Base-by-base conservation (phyloP, 2,329 filamentous ascomycete genomes). In the Xylaria sp. region DNA sequence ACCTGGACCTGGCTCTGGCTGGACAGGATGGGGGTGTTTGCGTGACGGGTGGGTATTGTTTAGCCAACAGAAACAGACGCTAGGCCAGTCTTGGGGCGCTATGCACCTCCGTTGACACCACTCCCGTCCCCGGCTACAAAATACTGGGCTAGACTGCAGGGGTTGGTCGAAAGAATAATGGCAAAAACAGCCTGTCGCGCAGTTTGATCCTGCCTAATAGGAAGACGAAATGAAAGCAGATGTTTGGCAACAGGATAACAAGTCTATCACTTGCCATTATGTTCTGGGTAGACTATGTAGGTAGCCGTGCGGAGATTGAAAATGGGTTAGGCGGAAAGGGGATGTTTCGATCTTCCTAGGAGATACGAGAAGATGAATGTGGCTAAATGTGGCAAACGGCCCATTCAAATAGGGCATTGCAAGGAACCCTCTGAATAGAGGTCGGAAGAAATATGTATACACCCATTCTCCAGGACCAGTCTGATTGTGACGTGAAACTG, bases 21-120 rank as follows among this genome's bases (percentile, higher is more conserved):
- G 59, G 65, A 53, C 51, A 23, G 51, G 57, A 63, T 62, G 59
- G 47, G 53, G 40, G 16, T 51, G 54, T 60, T 60, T 68, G 67
- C 47, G 67, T 58, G 55, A 67, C 54, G 25, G 60, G 60, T 63
- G 63, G 61, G 63, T 51, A 58, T 48, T 48, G 27, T 51, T 60
- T 60, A 58, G 66, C 51, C 55, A 51, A 50, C 54, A 65, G 54
- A 27, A 40, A 48, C 23, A 50, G 35, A 35, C 6, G 44, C 57
- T 55, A 63, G 65, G 40, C 58, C 42, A 59, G 55, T 40, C 21
- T 37, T 12, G 54, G 60, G 50, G 48, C 51, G 29, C 63, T 60
- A 69, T 71, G 63, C 69, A 69, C 54, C 60, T 69, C 50, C 57
- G 63, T 69, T 66, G 50, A 66, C 59, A 64, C 60, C 59, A 71